These are phyloP conservation scores for Aspergillaceae sp. DNA, from an alignment of 2,329 filamentous ascomycete genomes.

Conservation along the genomic window DNA sequence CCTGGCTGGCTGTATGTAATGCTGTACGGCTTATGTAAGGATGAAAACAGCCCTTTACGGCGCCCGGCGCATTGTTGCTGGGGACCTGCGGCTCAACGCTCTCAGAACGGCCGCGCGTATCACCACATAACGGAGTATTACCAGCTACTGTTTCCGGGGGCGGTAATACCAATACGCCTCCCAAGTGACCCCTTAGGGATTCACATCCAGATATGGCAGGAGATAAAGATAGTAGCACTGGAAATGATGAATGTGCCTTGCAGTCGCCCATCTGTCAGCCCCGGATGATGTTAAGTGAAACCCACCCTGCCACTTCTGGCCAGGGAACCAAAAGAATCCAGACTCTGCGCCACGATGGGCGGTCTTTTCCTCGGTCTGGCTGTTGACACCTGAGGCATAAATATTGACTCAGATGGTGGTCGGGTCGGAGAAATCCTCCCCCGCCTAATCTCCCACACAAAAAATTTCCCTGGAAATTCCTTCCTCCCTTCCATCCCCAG, in stretches of 20 bases:
- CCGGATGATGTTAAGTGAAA: no score
- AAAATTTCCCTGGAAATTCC: slow-evolving; percentile 1
- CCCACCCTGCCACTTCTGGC: not conserved
- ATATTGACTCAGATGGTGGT: not conserved
- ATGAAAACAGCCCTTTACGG: not conserved
- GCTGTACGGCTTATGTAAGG: not conserved
- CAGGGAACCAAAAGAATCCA: not conserved
- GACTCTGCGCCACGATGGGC: not conserved
- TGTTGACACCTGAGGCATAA: not conserved
- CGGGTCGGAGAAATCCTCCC: not conserved
- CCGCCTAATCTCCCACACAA: not conserved
- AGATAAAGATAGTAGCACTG: not conserved
- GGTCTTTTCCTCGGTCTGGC: not conserved
- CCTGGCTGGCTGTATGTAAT: no score
- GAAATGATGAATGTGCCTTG: not conserved
- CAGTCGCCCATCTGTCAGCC: not conserved
- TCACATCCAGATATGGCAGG: not conserved
- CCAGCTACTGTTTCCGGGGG: not conserved
- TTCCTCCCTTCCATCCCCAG: slow-evolving; percentile 4
- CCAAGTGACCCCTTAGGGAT: not conserved
- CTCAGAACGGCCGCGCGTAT: no score
- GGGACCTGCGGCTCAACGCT: not conserved
- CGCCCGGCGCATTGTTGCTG: not conserved
- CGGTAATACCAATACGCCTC: not conserved
- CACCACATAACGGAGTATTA: no score